Base-by-base conservation (phyloP, 176 grass and related monocot genomes). In the Saccharum spontaneum region DNA sequence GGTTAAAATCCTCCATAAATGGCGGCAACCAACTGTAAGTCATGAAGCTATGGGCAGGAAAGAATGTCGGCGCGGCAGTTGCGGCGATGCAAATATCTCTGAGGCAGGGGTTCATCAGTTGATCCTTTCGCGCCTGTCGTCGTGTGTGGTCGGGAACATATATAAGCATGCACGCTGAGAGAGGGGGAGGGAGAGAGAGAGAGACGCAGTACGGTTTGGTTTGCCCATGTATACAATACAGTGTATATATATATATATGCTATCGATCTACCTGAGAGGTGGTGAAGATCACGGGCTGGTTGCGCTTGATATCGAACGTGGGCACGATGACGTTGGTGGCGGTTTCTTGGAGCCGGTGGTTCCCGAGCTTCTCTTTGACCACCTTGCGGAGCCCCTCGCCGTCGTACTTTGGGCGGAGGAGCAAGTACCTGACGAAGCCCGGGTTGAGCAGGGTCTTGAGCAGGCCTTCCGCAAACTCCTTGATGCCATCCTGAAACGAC, bases 261-360 rank as follows among this genome's bases (percentile, higher is more conserved):
- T n/a, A n/a, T n/a, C n/a, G n/a, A n/a, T n/a, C n/a, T 39, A 43
- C 71, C 71, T 50, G n/a, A 14, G 41, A 4, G 44, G 71, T 75
- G 71, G 71, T 18, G 26, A 75, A 75, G 41, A 45, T 28, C 4
- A 75, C 26, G 11, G 71, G 71, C 24, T 33, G 44, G 45, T 28
- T 49, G 12, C 24, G 13, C 45, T 75, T 52, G 71, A 75, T 6
- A 1, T 75, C 71, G 71, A 75, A 75, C 26, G 41, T 17, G 0
- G 71, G 71, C 9, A 75, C 71, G 44, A 75, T 11, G 41, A 75
- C 71, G 14, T 50, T 74, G n/a, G 71, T 75, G 43, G 28, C n/a
- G 23, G 71, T 75, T 49, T 75, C 44, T 1, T 28, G 3, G 23
- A 48, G 70, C 70, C 4, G 6, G 3, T 17, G 43, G n/a, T 5